Evolutionary conservation across 768 basidiomycete species (phyloP).

Genomic region (Tremella mesenterica): DNA sequence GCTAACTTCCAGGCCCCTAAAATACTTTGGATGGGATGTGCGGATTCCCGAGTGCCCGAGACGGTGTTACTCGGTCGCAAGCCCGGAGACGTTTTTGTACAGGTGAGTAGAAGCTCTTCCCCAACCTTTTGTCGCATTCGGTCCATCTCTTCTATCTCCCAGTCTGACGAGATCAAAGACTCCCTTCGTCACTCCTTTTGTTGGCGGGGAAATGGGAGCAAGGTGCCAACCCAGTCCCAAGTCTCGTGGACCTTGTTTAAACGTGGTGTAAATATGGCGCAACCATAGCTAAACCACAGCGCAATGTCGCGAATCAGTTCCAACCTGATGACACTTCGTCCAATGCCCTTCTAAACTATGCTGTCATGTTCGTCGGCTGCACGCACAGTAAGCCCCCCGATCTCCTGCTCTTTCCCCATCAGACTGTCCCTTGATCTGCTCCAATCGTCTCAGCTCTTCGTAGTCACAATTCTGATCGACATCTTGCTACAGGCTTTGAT

Average conservation of each 20-base stretch:
- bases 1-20: constrained; percentile 25
- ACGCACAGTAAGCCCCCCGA: constrained; percentile 59
- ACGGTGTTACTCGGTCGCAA: constrained; percentile 50
- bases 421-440: neutral
- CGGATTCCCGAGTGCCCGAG: constrained; percentile 79
- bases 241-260: too few species aligned
- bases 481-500: neutral
- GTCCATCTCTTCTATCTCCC: neutral
- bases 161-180: too few species aligned
- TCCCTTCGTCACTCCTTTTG: too few species aligned
- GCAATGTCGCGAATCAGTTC: constrained; percentile 82
- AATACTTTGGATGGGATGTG: constrained; percentile 46
- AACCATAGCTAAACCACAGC: too few species aligned
- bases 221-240: too few species aligned
- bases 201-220: too few species aligned
- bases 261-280: too few species aligned
- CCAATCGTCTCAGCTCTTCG: neutral
- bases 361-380: constrained; percentile 61
- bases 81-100: constrained; percentile 67
- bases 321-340: constrained; percentile 62
- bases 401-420: neutral
- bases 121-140: neutral
- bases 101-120: constrained; percentile 28
- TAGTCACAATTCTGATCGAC: neutral
- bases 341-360: constrained; percentile 64